A percentile compares a stretch with the other conserved stretches of the same genome.
Evolutionary conservation across 2,329 filamentous ascomycete genomes (phyloP).

Genomic region (Ophiostoma himal-ulmi): DNA sequence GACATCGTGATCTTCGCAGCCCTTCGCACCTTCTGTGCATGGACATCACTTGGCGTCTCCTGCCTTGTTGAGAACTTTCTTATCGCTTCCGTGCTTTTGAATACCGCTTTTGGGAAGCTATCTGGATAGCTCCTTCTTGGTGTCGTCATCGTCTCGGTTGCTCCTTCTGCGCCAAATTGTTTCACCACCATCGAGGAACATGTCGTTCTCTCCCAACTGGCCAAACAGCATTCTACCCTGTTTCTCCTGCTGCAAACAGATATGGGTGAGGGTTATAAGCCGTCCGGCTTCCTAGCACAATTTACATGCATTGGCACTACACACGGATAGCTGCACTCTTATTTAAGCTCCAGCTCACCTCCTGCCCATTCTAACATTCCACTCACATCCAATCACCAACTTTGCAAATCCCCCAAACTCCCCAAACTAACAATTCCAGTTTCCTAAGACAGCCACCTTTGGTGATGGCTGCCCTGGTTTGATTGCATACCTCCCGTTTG

Average conservation of each 20-base stretch:
- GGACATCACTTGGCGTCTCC: background rate
- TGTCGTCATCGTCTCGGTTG: conserved; percentile 8
- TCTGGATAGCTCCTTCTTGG: background rate
- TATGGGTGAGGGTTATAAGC: conserved; percentile 31
- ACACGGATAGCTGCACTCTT: background rate
- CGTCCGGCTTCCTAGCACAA: background rate
- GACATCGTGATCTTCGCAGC: background rate
- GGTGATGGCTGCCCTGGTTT: conserved; percentile 33
- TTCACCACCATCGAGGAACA: background rate
- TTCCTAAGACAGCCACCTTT: conserved; percentile 31
- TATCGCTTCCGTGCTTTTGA: background rate
- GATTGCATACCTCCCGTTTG: conserved; percentile 33
- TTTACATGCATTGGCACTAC: background rate
- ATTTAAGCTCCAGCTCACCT: background rate
- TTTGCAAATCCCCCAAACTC: background rate
- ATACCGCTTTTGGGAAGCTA: conserved; percentile 1
- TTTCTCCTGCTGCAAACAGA: conserved; percentile 32
- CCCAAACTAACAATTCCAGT: conserved; percentile 25
- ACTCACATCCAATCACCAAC: background rate
- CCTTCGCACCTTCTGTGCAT: background rate
- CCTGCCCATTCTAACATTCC: background rate
- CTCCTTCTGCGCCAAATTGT: background rate
- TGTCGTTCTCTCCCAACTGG: conserved; percentile 23
- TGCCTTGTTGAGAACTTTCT: background rate
- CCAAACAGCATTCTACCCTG: conserved; percentile 30